A percentile compares a stretch with the other conserved stretches of the same genome.
Evolutionary conservation across 2,329 filamentous ascomycete species (phyloP).

Genomic region (Annulohypoxylon truncatum): DNA sequence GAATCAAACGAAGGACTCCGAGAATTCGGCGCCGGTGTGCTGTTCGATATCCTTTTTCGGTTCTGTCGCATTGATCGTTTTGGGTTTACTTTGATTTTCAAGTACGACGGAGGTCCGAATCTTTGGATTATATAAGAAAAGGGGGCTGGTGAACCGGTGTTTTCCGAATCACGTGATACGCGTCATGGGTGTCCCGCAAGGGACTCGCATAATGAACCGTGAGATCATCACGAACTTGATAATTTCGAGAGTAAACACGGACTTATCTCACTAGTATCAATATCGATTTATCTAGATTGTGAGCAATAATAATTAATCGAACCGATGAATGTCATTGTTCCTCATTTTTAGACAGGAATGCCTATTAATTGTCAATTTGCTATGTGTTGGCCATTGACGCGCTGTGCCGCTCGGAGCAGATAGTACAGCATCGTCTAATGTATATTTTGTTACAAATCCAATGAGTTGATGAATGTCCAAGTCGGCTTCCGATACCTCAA

Average conservation of each 20-base stretch:
- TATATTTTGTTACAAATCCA: background rate
- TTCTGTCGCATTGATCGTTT: background rate
- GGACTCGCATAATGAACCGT: background rate
- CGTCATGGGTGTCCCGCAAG: background rate
- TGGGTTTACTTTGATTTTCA: constrained; percentile 5
- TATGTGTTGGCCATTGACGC: background rate
- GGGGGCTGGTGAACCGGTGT: background rate
- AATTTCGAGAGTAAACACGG: background rate
- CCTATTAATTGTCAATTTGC: background rate
- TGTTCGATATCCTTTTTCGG: background rate
- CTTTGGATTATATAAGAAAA: background rate
- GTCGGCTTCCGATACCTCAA: background rate
- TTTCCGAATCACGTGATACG: background rate
- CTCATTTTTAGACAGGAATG: background rate
- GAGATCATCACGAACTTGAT: constrained; percentile 1
- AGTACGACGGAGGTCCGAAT: background rate
- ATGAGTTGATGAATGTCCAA: background rate
- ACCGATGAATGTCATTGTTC: background rate
- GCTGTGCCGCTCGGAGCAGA: background rate
- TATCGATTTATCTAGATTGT: background rate
- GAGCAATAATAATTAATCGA: background rate
- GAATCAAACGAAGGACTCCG: constrained; percentile 19
- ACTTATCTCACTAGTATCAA: background rate
- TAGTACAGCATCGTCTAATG: background rate
- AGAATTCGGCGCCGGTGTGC: background rate